Evolutionary conservation across 1,284 basidiomycete genomes (phyloP).

Genomic region (Sanghuangporus baumii): DNA sequence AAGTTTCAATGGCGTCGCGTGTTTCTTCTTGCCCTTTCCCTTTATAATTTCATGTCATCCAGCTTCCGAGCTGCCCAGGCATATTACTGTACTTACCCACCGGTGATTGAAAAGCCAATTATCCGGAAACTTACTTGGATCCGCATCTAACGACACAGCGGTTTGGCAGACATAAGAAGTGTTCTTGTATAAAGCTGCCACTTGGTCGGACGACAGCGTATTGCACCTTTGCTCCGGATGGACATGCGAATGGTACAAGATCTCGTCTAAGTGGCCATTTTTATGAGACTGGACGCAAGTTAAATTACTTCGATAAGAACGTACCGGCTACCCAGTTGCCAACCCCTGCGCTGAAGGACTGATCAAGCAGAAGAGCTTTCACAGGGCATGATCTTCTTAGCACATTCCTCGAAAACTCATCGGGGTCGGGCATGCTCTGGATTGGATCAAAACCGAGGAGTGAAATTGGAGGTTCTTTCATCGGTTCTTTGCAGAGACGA

Average conservation of each 20-base stretch:
- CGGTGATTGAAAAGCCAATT: constrained; percentile 70
- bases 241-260: constrained; percentile 71
- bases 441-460: constrained; percentile 77
- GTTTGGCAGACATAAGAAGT: constrained; percentile 54
- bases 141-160: constrained; percentile 71
- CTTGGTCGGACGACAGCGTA: constrained; percentile 45
- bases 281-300: neutral
- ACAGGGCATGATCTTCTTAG: constrained; percentile 62
- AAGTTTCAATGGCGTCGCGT: constrained; percentile 41
- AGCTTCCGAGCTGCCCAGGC: constrained; percentile 14
- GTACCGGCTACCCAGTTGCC: constrained; percentile 82
- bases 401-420: constrained; percentile 49
- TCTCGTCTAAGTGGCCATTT: constrained; percentile 50
- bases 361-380: constrained; percentile 77
- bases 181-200: constrained; percentile 50
- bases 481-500: constrained; percentile 55
- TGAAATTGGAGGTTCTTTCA: constrained; percentile 63
- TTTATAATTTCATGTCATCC: constrained; percentile 26
- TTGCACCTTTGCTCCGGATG: constrained; percentile 73
- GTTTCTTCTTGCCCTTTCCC: constrained; percentile 68
- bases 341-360: constrained; percentile 76
- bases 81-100: constrained; percentile 42
- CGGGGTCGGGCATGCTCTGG: constrained; percentile 60
- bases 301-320: constrained; percentile 1
- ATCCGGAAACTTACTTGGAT: constrained; percentile 63